A percentile compares a stretch with the other conserved stretches of the same genome.
Conservation (phyloP, 441 rosid genomes). For the Syzygium syzygioides region DNA sequence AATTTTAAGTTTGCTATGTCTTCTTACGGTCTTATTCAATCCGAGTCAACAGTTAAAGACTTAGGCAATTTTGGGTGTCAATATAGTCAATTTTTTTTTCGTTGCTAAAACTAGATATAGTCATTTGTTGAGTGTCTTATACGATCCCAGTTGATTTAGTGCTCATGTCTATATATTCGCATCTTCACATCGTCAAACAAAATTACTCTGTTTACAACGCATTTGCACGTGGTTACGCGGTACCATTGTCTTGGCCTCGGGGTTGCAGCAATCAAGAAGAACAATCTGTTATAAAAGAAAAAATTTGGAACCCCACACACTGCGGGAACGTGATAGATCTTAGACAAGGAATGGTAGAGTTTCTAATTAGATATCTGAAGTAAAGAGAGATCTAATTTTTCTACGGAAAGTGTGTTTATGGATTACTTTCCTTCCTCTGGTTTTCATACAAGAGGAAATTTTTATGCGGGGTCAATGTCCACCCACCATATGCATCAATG, state of each 20-base stretch:
- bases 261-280: background rate
- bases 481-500: background rate
- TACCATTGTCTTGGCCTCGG: background rate
- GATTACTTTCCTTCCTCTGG: background rate
- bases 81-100: background rate
- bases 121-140: background rate
- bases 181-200: background rate
- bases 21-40: background rate
- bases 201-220: background rate
- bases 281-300: background rate
- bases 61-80: background rate
- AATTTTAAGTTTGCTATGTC: background rate
- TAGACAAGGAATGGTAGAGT: background rate
- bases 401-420: background rate
- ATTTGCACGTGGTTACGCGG: background rate
- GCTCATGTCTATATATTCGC: background rate
- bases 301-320: background rate
- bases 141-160: background rate
- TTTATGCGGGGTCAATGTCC: background rate
- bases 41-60: background rate
- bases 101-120: background rate
- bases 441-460: background rate
- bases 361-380: background rate
- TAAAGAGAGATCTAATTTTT: background rate
- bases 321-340: background rate